These are phyloP conservation scores for Gynandropsis gynandra DNA, from an alignment of 345 rosid species.

Conservation along the genomic window DNA sequence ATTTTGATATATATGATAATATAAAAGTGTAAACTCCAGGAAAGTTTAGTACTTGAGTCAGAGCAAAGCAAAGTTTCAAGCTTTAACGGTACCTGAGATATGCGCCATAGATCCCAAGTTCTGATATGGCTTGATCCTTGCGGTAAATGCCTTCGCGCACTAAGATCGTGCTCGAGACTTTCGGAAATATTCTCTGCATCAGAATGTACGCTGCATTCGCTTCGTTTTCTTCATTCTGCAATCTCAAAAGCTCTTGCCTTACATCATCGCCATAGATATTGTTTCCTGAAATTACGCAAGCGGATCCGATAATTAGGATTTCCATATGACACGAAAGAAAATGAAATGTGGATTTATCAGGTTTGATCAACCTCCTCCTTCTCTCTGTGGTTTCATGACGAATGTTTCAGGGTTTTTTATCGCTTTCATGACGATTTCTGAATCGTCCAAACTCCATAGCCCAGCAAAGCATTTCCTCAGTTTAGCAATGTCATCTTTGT, in stretches of 20 bases:
- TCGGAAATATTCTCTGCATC: conserved; percentile 95
- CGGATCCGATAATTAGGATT: conserved; percentile 1
- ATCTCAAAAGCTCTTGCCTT: conserved; percentile 57
- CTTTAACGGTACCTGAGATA: conserved; percentile 98
- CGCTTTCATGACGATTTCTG: conserved; percentile 33
- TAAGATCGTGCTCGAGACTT: conserved; percentile 47
- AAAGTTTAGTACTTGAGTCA: no score
- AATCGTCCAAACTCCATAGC: conserved; percentile 86
- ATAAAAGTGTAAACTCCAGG: no score
- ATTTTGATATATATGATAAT: no score
- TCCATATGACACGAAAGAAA: background rate
- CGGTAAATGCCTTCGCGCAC: conserved; percentile 69
- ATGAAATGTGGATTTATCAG: background rate
- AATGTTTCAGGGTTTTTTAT: no score
- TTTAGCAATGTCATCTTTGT: conserved; percentile 28
- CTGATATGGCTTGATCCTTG: conserved; percentile 69
- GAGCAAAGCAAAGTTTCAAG: no score
- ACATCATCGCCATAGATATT: conserved; percentile 82
- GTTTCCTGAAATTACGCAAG: conserved; percentile 43
- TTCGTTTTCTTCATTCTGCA: conserved; percentile 54
- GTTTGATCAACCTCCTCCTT: conserved; percentile 79
- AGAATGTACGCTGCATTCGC: conserved; percentile 90
- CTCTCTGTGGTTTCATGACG: no score
- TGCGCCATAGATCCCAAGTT: conserved; percentile 85
- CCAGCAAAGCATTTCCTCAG: conserved; percentile 85